A percentile compares a stretch with the other conserved stretches of the same genome.
These are phyloP conservation scores for Colletotrichum phormii DNA, from an alignment of 2,329 filamentous ascomycete genomes.

Conservation along the genomic window DNA sequence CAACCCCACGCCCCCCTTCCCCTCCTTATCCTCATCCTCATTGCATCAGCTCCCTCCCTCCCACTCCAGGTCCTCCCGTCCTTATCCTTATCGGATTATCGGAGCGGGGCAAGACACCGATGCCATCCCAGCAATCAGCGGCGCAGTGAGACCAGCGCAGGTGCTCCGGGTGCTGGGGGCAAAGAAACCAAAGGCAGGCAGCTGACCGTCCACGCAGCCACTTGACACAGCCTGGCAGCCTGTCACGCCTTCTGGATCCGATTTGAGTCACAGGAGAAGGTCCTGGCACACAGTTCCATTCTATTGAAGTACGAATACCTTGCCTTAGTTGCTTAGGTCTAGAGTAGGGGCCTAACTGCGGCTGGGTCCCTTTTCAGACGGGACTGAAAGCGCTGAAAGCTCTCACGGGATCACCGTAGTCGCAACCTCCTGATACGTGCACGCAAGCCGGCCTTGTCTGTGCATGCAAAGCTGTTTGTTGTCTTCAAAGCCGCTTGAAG, in stretches of 20 bases:
- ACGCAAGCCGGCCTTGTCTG: slow-evolving; percentile 23
- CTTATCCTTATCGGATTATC: slow-evolving; percentile 37
- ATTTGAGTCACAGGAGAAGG: slow-evolving; percentile 33
- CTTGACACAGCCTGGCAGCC: slow-evolving; percentile 31
- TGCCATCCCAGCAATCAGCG: slow-evolving; percentile 14
- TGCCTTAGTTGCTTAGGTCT: too few relatives aligned
- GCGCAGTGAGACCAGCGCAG: slow-evolving; percentile 12
- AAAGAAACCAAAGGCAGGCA: slow-evolving; percentile 16
- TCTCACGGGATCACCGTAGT: slow-evolving; percentile 24
- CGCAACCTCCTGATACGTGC: slow-evolving; percentile 29
- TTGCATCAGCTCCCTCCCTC: slow-evolving; percentile 5
- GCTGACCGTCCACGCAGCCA: slow-evolving; percentile 31
- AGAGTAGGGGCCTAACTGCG: too few relatives aligned
- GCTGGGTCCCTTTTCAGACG: neutral
- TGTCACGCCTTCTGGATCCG: slow-evolving; percentile 27
- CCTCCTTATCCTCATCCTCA: neutral
- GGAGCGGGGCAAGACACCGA: slow-evolving; percentile 35
- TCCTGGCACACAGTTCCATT: slow-evolving; percentile 25
- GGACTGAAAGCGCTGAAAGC: neutral
- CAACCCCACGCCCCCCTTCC: slow-evolving; percentile 10
- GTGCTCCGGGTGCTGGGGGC: slow-evolving; percentile 18
- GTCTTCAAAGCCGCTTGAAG: slow-evolving; percentile 22
- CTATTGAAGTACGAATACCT: neutral
- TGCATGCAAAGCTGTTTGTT: slow-evolving; percentile 18
- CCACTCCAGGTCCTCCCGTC: neutral